Evolutionary conservation across 805 yeast species (phyloP).

Genomic region (Yamadazyma ubonensis): DNA sequence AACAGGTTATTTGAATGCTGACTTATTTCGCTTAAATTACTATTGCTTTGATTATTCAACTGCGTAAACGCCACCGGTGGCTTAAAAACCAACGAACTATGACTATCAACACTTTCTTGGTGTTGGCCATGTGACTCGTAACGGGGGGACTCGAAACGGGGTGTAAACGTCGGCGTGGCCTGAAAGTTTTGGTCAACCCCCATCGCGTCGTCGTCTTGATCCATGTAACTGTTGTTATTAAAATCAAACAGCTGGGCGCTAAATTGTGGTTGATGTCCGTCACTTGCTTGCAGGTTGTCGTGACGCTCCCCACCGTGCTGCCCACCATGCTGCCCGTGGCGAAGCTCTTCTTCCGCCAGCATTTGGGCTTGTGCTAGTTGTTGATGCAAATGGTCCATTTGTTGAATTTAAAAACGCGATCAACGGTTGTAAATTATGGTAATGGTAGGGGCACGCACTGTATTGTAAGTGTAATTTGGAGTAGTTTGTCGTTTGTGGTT

Average conservation of each 20-base stretch:
- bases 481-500: too few species aligned
- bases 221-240: slow-evolving; percentile 38
- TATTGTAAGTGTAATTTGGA: neutral
- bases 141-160: too few species aligned
- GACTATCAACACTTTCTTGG: slow-evolving; percentile 35
- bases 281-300: neutral
- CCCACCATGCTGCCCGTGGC: neutral
- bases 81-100: slow-evolving; percentile 29
- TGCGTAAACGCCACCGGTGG: slow-evolving; percentile 39
- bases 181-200: slow-evolving; percentile 7
- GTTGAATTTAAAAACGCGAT: neutral
- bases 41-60: slow-evolving; percentile 38
- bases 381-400: slow-evolving; percentile 15
- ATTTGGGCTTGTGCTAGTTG: slow-evolving; percentile 16
- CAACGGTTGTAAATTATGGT: neutral
- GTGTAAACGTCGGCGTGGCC: slow-evolving; percentile 15
- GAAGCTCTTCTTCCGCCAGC: slow-evolving; percentile 13
- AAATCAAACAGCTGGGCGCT: neutral
- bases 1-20: slow-evolving; percentile 21
- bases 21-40: slow-evolving; percentile 39
- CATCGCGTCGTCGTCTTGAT: slow-evolving; percentile 28
- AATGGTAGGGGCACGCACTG: neutral
- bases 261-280: neutral
- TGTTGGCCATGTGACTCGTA: slow-evolving; percentile 9
- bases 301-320: neutral